Evolutionary conservation across 805 yeast genomes (phyloP), one percentile per base, ranked within the genome.

Genomic region (Metschnikowia sp.): DNA sequence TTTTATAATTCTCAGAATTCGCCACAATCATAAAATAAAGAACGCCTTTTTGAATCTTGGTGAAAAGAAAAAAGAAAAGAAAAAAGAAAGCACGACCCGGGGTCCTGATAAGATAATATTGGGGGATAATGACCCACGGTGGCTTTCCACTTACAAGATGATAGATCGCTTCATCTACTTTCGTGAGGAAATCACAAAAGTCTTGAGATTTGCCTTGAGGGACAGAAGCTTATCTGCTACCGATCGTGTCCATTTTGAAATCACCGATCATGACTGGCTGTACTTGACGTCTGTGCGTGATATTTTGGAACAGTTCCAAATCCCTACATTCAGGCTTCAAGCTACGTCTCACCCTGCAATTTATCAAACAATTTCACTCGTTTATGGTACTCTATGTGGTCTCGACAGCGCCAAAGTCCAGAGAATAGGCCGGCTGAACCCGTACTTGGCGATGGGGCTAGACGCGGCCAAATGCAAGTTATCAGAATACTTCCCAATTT

Each of bases 121-220:
- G 39, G 39, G 35, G 28, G 43, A 34, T 11, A 39, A 29, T 19
- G 32, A 33, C 8, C 32, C 40, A 12, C 45, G 45, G 28, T 35
- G 40, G 45, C 40, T 36, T 30, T 42, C 45, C 29, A 42, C 39
- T 18, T 6, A 36, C 45, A 42, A 30, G 7, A 42, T 42, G 45
- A 35, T 42, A 11, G 40, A 40, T 29, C 35, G 43, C 15, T 35
- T 44, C 33, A 29, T 44, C 22, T 30, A 44, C 19, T 44, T 44
- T 13, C 15, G 29, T 11, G 43, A 29, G 29, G 39, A 44, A n/a
- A 35, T 44, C 22, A 39, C 15, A 31, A 31, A 39, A 2, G 43
- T 8, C 22, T 22, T 8, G 36, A 35, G 3, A 31, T 19, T 30
- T 28, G 15, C 32, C 10, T 30, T 42, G 38, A 31, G 30, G 4